Conservation (phyloP, 1,284 basidiomycete genomes). For the Leucocoprinus gongylophorus region DNA sequence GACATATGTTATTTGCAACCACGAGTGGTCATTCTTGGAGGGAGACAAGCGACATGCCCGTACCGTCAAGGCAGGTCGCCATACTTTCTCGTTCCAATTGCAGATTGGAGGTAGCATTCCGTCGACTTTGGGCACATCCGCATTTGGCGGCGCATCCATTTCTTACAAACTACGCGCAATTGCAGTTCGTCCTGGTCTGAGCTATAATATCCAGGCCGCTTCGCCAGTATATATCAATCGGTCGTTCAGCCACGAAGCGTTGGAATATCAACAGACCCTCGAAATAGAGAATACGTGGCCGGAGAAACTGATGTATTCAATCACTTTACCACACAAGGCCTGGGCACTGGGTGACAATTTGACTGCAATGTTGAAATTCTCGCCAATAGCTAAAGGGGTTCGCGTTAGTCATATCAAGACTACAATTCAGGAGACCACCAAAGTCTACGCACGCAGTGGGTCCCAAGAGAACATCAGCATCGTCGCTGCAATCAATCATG, state of each 20-base stretch:
- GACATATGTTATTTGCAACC: conserved; percentile 67
- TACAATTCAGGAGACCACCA: conserved; percentile 71
- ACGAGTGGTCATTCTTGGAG: conserved; percentile 87
- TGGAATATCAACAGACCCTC: conserved; percentile 92
- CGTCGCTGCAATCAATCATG: conserved; percentile 63
- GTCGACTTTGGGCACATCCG: conserved; percentile 59
- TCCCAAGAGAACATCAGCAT: conserved; percentile 57
- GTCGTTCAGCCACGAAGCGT: conserved; percentile 71
- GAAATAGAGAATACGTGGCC: conserved; percentile 97
- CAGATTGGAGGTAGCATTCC: conserved; percentile 78
- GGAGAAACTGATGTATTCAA: conserved; percentile 87
- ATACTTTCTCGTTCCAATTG: conserved; percentile 84
- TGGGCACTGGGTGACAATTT: conserved; percentile 86
- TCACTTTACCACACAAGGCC: conserved; percentile 83
- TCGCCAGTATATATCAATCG: conserved; percentile 64
- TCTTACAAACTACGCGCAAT: conserved; percentile 84
- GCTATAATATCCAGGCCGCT: conserved; percentile 61
- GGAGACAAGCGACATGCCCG: conserved; percentile 71
- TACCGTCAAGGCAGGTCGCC: conserved; percentile 85
- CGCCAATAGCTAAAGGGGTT: conserved; percentile 80
- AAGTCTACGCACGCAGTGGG: conserved; percentile 50
- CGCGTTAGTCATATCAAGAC: conserved; percentile 62
- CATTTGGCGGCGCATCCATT: conserved; percentile 58
- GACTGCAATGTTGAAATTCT: conserved; percentile 79
- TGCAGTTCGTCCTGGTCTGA: conserved; percentile 61